Conservation (phyloP, 2,329 filamentous ascomycete species). For the Myriosclerotinia curreyana region DNA sequence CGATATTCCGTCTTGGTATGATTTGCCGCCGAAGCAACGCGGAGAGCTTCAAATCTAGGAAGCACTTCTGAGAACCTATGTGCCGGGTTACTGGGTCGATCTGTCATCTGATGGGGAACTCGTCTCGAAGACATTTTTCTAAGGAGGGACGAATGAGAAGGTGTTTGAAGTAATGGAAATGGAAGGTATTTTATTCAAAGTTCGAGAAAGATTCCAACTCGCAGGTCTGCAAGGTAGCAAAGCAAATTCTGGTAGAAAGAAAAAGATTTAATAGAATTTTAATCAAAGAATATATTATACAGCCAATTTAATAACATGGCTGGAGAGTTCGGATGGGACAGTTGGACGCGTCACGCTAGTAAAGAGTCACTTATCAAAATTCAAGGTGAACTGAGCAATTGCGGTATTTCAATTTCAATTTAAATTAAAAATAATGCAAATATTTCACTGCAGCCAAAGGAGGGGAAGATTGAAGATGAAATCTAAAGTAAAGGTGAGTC, state of each 20-base stretch:
- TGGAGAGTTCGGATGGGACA: neutral
- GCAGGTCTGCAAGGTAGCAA: neutral
- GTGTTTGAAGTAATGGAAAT: neutral
- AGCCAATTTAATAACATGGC: neutral
- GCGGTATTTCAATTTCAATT: neutral
- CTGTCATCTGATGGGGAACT: neutral
- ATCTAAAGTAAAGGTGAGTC: neutral
- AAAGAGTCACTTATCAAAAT: neutral
- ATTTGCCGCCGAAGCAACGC: neutral
- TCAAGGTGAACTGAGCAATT: neutral
- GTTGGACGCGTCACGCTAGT: neutral
- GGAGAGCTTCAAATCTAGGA: neutral
- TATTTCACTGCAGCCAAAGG: neutral
- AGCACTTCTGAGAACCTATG: neutral
- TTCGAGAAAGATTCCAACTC: too few species aligned
- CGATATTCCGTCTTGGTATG: constrained; percentile 5
- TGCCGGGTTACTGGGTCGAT: neutral
- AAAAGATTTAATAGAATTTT: neutral
- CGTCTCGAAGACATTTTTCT: neutral
- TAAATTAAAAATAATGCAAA: neutral
- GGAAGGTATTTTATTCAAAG: neutral
- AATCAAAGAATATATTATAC: neutral
- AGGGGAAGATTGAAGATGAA: too few species aligned
- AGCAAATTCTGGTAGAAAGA: neutral
- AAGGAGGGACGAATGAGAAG: neutral